A percentile compares a stretch with the other conserved stretches of the same genome.
Evolutionary conservation across 345 rosid genomes (phyloP).

Genomic region (Lagerstroemia speciosa): DNA sequence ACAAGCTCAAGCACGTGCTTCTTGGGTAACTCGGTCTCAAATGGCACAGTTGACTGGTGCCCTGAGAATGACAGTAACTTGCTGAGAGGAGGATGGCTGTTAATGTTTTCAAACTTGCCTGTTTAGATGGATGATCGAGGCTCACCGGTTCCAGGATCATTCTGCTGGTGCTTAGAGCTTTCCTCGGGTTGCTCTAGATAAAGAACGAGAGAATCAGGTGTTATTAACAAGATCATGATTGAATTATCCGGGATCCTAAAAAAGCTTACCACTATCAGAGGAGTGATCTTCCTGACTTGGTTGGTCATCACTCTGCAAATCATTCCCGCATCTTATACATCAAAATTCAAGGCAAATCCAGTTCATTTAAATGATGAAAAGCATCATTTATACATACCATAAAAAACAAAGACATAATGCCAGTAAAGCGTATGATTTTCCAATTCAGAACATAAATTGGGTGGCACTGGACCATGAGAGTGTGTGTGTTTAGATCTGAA

Average conservation of each 20-base stretch:
- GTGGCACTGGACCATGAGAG: not conserved
- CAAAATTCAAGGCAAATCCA: not conserved
- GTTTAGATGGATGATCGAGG: constrained; percentile 5
- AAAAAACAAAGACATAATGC: not conserved
- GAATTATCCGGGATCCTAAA: not conserved
- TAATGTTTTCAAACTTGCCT: not conserved
- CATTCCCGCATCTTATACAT: not conserved
- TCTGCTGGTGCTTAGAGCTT: not conserved
- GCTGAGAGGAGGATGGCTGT: not conserved
- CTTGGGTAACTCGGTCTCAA: constrained; percentile 24
- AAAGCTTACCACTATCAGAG: not conserved
- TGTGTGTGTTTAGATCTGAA: not conserved
- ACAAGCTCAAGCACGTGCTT: constrained; percentile 34
- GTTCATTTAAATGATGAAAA: not conserved
- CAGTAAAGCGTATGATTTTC: not conserved
- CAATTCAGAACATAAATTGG: not conserved
- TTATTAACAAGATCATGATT: not conserved
- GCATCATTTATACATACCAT: not conserved
- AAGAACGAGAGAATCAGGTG: not conserved
- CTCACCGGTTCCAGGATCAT: not conserved
- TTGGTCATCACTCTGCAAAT: not conserved
- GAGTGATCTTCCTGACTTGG: constrained; percentile 3
- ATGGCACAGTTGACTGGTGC: constrained; percentile 12
- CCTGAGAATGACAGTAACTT: constrained; percentile 17
- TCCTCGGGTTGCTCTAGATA: not conserved